Evolutionary conservation across 805 yeast genomes (phyloP).

Genomic region (Yarrowia sp.): DNA sequence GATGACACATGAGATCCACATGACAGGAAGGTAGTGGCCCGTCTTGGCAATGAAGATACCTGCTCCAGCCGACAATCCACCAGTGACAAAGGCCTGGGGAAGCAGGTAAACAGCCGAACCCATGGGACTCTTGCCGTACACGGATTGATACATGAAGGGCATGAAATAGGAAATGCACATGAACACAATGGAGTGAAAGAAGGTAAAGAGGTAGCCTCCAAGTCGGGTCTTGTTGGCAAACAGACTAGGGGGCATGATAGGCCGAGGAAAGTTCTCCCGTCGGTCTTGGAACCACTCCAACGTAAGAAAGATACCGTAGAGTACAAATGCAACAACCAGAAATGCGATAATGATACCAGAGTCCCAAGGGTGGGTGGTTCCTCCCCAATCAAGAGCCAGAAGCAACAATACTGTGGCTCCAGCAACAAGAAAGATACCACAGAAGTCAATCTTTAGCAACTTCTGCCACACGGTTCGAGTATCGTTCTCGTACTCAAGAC

Average conservation of each 20-base stretch:
- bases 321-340: slow-evolving; percentile 44
- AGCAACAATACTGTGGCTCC: slow-evolving; percentile 45
- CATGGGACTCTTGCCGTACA: slow-evolving; percentile 43
- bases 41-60: slow-evolving; percentile 47
- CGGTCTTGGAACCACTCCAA: slow-evolving; percentile 42
- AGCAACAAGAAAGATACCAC: slow-evolving; percentile 51
- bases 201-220: slow-evolving; percentile 40
- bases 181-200: slow-evolving; percentile 50
- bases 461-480: slow-evolving; percentile 39
- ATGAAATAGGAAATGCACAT: slow-evolving; percentile 47
- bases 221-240: slow-evolving; percentile 32
- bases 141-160: slow-evolving; percentile 50
- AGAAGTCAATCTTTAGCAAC: slow-evolving; percentile 49
- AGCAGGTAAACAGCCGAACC: slow-evolving; percentile 44
- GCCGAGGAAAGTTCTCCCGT: slow-evolving; percentile 35
- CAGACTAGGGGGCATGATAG: slow-evolving; percentile 47
- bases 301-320: slow-evolving; percentile 45
- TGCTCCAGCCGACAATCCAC: slow-evolving; percentile 43
- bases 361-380: slow-evolving; percentile 49
- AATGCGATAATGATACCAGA: slow-evolving; percentile 49
- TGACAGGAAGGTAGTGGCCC: slow-evolving; percentile 45
- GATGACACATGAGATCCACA: slow-evolving; percentile 33
- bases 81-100: slow-evolving; percentile 47
- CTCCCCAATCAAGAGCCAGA: slow-evolving; percentile 55
- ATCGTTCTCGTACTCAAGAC: slow-evolving; percentile 35